Evolutionary conservation across 108 stramenopile species (phyloP), one percentile per base, ranked within the genome.

Genomic region (Ochromonas danica): DNA sequence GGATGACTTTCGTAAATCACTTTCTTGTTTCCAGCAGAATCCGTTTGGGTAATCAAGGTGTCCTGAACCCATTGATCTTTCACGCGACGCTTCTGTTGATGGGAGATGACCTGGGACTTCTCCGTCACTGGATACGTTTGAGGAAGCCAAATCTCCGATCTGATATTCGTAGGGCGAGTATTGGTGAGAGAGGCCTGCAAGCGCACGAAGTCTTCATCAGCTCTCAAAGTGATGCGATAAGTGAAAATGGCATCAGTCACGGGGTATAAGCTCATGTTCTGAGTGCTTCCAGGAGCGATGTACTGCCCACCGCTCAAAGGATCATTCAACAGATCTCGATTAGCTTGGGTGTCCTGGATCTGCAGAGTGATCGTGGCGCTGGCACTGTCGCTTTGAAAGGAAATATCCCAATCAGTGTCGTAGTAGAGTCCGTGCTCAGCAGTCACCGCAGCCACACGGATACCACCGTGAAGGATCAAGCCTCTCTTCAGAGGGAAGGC

Each of bases 391-490:
- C 45, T 43, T n/a, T n/a, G 10, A 43, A 72, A 3, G 2, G 2
- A 27, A 3, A 72, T 43, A 40, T 3, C 71, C 71, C 71, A 72
- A 40, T 72, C 71, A 10, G 71, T 72, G 27, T 72, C 71, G 27
- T 72, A 72, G 38, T 72, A 72, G 42, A 72, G 71, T 1, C 71
- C 71, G 27, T 72, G 71, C 71, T 72, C 71, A 27, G 71, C 71
- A 3, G 71, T 40, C 6, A 40, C 71, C n/a, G 71, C 71, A n/a
- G 71, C 71, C 25, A 27, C 42, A 27, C 71, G 71, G 27, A 72
- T 72, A 28, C 71, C 71, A 43, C 71, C 71, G 27, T 72, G 71
- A 22, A 72, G 35, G 38, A 72, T 72, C 1, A 72, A 43, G 17
- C 71, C 71, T 1, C 71, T 17, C 10, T 14, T 3, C 28, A 72